Evolutionary conservation across 345 rosid genomes (phyloP).

Genomic region (Moringa oleifera): DNA sequence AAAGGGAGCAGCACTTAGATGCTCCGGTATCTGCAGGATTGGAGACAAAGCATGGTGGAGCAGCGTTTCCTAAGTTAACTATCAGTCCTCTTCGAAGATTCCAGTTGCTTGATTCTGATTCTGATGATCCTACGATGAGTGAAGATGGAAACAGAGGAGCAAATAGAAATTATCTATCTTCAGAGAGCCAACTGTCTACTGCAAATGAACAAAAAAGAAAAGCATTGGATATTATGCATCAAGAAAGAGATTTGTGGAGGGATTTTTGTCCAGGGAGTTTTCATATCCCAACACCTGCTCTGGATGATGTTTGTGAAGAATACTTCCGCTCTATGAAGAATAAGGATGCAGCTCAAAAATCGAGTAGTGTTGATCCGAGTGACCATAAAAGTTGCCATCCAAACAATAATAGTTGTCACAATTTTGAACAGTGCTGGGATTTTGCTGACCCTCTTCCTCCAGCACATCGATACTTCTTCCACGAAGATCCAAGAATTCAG

Average conservation of each 20-base stretch:
- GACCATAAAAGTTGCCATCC: conserved; percentile 13
- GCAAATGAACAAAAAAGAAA: conserved; percentile 32
- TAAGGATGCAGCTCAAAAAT: conserved; percentile 28
- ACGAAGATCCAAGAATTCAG: conserved; percentile 63
- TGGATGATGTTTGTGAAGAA: conserved; percentile 77
- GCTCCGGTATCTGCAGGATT: conserved; percentile 35
- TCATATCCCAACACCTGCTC: conserved; percentile 61
- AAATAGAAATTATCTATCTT: conserved; percentile 17
- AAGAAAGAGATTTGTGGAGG: conserved; percentile 57
- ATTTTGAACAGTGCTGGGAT: conserved; percentile 31
- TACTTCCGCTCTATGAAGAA: conserved; percentile 52
- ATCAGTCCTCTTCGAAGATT: conserved; percentile 82
- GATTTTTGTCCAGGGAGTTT: conserved; percentile 48
- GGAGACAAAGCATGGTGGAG: conserved; percentile 28
- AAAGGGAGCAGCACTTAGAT: conserved; percentile 29
- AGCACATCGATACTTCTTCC: conserved; percentile 70
- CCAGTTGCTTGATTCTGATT: conserved; percentile 77
- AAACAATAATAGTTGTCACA: conserved; percentile 16
- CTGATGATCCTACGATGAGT: conserved; percentile 46
- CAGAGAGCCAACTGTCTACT: conserved; percentile 23
- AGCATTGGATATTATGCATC: conserved; percentile 15
- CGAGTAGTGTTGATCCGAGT: conserved; percentile 15
- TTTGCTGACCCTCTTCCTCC: conserved; percentile 48
- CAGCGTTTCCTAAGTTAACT: conserved; percentile 44
- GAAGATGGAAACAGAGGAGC: conserved; percentile 25